A percentile compares a stretch with the other conserved stretches of the same genome.
phyloP scores from a whole-genome alignment of 306 rosid species.

The Clitoria ternatea region DNA sequence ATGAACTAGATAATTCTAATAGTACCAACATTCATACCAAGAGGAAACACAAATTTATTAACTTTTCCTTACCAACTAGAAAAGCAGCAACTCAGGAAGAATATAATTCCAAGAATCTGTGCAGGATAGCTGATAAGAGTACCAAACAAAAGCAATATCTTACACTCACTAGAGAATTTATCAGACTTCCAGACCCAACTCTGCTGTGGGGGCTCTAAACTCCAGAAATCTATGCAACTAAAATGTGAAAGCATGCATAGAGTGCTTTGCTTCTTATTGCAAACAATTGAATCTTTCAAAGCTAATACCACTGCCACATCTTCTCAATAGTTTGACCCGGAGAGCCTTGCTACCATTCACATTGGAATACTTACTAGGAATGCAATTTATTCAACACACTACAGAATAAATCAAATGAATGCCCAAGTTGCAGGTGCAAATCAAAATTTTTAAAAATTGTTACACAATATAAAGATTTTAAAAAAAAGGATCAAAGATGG shows the following conservation, averaged over 20 bases:
- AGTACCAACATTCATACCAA: constrained; percentile 46
- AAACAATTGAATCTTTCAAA: constrained; percentile 62
- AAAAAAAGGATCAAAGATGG: neutral
- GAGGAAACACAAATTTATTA: constrained; percentile 48
- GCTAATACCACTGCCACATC: constrained; percentile 50
- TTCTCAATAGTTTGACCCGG: constrained; percentile 55
- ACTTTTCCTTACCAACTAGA: constrained; percentile 91
- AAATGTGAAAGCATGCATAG: constrained; percentile 50
- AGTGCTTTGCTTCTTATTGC: constrained; percentile 48
- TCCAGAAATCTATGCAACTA: constrained; percentile 58
- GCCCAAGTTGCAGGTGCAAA: constrained; percentile 34
- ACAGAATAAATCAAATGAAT: constrained; percentile 32
- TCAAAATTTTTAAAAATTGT: constrained; percentile 23
- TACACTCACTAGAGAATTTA: constrained; percentile 64
- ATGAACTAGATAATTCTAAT: constrained; percentile 33
- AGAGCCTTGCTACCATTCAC: constrained; percentile 52
- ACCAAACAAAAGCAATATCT: constrained; percentile 71
- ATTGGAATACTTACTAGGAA: constrained; percentile 44
- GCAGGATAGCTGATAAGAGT: constrained; percentile 90
- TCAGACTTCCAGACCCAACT: constrained; percentile 76
- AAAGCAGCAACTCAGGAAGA: constrained; percentile 99
- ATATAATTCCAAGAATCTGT: constrained; percentile 85
- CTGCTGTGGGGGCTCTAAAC: constrained; percentile 67
- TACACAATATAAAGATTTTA: constrained; percentile 2
- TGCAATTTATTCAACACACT: constrained; percentile 32